Conservation (phyloP, 202 grass and related monocot species). For the Carex arenaria region DNA sequence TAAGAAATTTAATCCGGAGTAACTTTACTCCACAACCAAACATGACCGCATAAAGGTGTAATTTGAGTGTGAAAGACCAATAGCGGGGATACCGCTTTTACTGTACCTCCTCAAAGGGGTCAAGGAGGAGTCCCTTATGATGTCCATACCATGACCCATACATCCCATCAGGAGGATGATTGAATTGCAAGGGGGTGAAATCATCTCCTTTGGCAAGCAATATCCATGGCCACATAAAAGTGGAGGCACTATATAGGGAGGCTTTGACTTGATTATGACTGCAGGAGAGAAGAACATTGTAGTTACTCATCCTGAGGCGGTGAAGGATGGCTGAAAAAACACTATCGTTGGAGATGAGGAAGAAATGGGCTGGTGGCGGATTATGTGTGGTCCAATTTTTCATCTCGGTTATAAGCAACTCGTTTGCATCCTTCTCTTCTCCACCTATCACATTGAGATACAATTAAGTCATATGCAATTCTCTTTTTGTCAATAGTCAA, state of each 20-base stretch:
- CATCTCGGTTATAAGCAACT: slow-evolving; percentile 64
- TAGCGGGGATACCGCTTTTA: not conserved
- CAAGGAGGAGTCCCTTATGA: slow-evolving; percentile 51
- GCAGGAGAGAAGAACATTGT: slow-evolving; percentile 83
- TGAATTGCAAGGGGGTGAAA: slow-evolving; percentile 49
- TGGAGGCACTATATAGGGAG: slow-evolving; percentile 53
- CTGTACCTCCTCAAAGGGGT: slow-evolving; percentile 39
- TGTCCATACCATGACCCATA: slow-evolving; percentile 91
- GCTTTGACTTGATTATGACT: not conserved
- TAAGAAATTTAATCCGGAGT: too few relatives aligned
- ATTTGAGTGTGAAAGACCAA: not conserved
- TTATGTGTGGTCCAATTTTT: slow-evolving; percentile 69
- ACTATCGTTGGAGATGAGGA: slow-evolving; percentile 75
- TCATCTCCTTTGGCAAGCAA: slow-evolving; percentile 64
- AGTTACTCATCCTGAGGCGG: slow-evolving; percentile 84
- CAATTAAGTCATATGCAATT: not conserved
- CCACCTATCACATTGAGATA: slow-evolving; percentile 30
- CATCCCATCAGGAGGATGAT: slow-evolving; percentile 77
- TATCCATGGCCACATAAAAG: slow-evolving; percentile 84
- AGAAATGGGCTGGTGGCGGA: slow-evolving; percentile 76
- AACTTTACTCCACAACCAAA: too few relatives aligned
- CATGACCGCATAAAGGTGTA: not conserved
- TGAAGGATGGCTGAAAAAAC: slow-evolving; percentile 78
- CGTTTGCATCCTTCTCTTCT: slow-evolving; percentile 59
- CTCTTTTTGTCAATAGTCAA: not conserved